Base-by-base conservation (phyloP, 2,329 filamentous ascomycete species). In the Verticillium klebahnii region DNA sequence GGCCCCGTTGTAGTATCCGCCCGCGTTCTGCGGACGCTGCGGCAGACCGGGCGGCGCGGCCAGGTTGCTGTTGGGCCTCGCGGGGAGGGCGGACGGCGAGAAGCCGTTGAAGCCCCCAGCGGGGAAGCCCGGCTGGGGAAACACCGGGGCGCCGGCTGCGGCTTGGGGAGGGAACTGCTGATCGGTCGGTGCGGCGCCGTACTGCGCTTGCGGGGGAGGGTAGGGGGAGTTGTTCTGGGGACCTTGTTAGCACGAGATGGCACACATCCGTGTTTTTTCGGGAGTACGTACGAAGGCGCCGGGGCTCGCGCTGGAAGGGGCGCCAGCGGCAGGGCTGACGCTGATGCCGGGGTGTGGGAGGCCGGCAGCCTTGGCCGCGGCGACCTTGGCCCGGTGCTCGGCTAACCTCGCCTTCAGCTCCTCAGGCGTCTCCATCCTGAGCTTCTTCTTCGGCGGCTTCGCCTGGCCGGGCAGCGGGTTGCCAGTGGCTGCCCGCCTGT, bases 331-430 rank as follows among this genome's bases (percentile, higher is more conserved):
- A 12, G 73, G 83, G 64, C 84, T 85, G 57, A 85, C 84, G 70
- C 80, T 86, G 62, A 61, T 71, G 14, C 69, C 69, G 17, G 45
- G 45, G 19, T 52, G 45, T n/a, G 45, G 45, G 45, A 52, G 45
- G 45, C 45, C 45, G 31, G 80, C 80, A 32, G 82, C 81, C 67
- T 81, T 80, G 67, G 85, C 83, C 59, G 89, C 85, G 19, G 85
- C 86, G 63, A 85, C 83, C 70, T 86, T 87, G 6, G 88, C 88
- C 67, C 89, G 89, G 72, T 91, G 91, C 69, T 91, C 91, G 9
- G 90, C 91, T 62, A 96, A 77, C 59, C 93, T 85, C 76, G 88
- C 87, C 80, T 94, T 93, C 63, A 97, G 77, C 70, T 96, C 92
- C 17, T 90, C 88, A 0, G 89, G 73, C 5, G 85, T 84, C 78